phyloP scores from a whole-genome alignment of 2,329 filamentous ascomycete genomes.

The Claviceps sp. region DNA sequence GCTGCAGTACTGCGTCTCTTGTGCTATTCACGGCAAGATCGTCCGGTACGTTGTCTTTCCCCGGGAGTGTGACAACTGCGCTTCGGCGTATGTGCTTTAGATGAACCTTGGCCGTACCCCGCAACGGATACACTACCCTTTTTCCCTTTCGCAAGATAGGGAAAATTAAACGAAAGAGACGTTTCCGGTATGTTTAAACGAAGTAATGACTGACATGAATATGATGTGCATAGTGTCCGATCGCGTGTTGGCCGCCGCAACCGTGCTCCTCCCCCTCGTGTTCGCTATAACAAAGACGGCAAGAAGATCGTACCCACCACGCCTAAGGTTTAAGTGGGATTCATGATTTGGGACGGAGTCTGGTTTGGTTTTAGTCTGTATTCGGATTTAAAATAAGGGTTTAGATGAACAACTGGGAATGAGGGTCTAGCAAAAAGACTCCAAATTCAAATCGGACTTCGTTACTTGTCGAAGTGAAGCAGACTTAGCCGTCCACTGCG shows the following conservation, averaged over 20 bases:
- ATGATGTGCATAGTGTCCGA: constrained; percentile 61
- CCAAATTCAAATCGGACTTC: constrained; percentile 13
- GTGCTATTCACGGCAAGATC: constrained; percentile 99
- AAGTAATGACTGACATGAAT: constrained; percentile 5
- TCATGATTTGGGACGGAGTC: constrained; percentile 23
- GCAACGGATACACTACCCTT: constrained; percentile 20
- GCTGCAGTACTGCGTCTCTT: constrained; percentile 99
- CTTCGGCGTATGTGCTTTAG: constrained; percentile 36
- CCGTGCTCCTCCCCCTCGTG: constrained; percentile 92
- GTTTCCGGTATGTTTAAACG: constrained; percentile 16
- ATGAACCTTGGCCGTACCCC: constrained; percentile 46
- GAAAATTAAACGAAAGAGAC: no score
- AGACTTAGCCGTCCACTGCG: not conserved
- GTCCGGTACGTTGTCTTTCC: constrained; percentile 76
- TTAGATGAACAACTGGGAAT: constrained; percentile 22
- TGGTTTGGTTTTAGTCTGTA: constrained; percentile 24
- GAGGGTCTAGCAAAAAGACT: constrained; percentile 10
- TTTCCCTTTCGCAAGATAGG: not conserved
- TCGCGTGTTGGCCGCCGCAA: constrained; percentile 95
- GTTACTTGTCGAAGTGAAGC: constrained; percentile 8
- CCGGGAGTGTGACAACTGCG: constrained; percentile 45
- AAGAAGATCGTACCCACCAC: constrained; percentile 91
- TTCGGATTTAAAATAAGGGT: constrained; percentile 19
- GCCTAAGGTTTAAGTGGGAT: constrained; percentile 24
- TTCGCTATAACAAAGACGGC: constrained; percentile 99